Base-by-base conservation (phyloP, 352 stramenopile species). In the Phytopythium mirpurense region DNA sequence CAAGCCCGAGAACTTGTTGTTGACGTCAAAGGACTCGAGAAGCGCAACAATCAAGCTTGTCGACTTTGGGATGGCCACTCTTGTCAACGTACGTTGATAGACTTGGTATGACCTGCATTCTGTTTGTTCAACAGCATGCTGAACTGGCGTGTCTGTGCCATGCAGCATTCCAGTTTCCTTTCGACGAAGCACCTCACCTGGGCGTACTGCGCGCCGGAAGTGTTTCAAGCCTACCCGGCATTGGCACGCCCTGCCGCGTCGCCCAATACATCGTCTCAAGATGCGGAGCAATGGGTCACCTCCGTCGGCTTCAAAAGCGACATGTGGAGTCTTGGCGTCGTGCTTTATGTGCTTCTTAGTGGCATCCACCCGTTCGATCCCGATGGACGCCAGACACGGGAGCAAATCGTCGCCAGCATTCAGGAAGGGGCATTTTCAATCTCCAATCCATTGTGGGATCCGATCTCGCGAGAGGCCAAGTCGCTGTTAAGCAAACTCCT, bases 321-420 rank as follows among this genome's bases (percentile, higher is more conserved):
- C 54, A 65, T 96, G 44, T 96, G 88, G 88, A 93, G 77, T 31
- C 63, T 96, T 5, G 88, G 88, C 37, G 81, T 96, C n/a, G 86
- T 96, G 23, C 55, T 95, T 29, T 96, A 93, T 60, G 83, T 96
- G 44, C 51, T 96, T n/a, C 73, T 96, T 3, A 93, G 77, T 23
- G 83, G 72, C 2, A 68, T 70, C 0, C 83, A 90, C 32, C 85
- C 84, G 7, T 96, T 96, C 34, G 81, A 90, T 63, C 57, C 72
- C 4, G 74, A 86, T 42, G 79, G 79, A 1, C 70, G 74, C 5
- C 78, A 86, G 41, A 81, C 73, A 19, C 80, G 77, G 52, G 78
- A 86, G 47, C 83, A 86, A 59, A 85, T 93, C 60, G 78, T 92
- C 47, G 67, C 67, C 34, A 75, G 72, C 29, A 83, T 91, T 38